These are phyloP conservation scores for Pseudogymnoascus sp. DNA, from an alignment of 2,329 filamentous ascomycete species.

Conservation along the genomic window DNA sequence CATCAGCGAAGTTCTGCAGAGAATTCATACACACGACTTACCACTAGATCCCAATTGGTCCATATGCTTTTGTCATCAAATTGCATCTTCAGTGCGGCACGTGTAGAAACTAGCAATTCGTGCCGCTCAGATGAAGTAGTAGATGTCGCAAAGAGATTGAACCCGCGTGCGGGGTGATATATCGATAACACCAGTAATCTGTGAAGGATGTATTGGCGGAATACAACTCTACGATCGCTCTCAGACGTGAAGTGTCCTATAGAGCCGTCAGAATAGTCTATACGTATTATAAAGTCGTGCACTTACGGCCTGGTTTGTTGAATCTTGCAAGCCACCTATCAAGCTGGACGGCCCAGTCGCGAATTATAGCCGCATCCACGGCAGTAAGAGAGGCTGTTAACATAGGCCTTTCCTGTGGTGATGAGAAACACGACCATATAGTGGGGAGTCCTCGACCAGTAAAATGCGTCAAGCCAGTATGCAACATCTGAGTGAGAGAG, in stretches of 20 bases:
- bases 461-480: constrained; percentile 37
- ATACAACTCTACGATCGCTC: constrained; percentile 31
- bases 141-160: constrained; percentile 33
- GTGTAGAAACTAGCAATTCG: constrained; percentile 35
- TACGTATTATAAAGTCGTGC: not conserved
- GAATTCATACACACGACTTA: constrained; percentile 2
- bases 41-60: constrained; percentile 38
- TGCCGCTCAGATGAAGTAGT: constrained; percentile 35
- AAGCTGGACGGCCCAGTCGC: constrained; percentile 36
- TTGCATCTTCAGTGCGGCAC: constrained; percentile 35
- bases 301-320: constrained; percentile 18
- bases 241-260: constrained; percentile 27
- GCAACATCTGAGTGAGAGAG: constrained; percentile 38
- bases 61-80: constrained; percentile 36
- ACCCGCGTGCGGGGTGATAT: constrained; percentile 36
- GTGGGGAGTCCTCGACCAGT: constrained; percentile 36
- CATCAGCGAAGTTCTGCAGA: not conserved
- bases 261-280: not conserved
- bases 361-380: constrained; percentile 35
- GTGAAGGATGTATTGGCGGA: constrained; percentile 37
- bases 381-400: constrained; percentile 30
- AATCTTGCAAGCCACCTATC: constrained; percentile 38
- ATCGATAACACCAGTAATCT: constrained; percentile 37
- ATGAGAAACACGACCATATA: constrained; percentile 37
- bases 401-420: constrained; percentile 16